Conservation (phyloP, 768 basidiomycete species). For the Hypsizygus marmoreus region DNA sequence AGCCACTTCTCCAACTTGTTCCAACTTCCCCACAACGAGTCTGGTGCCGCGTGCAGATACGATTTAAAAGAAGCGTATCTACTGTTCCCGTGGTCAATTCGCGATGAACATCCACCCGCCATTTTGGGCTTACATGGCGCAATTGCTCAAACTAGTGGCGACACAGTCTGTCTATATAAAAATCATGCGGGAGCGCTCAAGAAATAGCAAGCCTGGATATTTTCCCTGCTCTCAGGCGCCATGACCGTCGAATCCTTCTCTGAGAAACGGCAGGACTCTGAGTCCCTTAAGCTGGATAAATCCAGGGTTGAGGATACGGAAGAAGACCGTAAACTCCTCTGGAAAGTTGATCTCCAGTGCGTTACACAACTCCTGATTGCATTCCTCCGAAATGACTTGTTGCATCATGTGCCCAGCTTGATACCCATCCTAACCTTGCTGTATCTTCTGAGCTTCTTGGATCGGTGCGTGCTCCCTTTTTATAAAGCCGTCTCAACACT, state of each 20-base stretch:
- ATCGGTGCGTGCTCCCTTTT: constrained; percentile 29
- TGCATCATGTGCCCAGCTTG: constrained; percentile 27
- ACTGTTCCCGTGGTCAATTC: too few relatives aligned
- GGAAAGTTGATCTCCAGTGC: constrained; percentile 45
- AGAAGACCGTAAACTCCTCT: constrained; percentile 36
- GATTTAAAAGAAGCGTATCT: too few relatives aligned
- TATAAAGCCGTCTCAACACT: background rate
- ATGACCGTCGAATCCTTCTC: constrained; percentile 3
- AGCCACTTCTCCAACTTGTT: too few relatives aligned
- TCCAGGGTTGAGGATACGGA: constrained; percentile 29
- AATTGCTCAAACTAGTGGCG: constrained; percentile 17
- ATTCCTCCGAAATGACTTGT: background rate
- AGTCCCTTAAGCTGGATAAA: constrained; percentile 21
- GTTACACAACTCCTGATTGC: background rate
- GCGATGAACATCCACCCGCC: constrained; percentile 9
- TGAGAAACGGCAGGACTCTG: constrained; percentile 8
- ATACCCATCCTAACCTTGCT: constrained; percentile 43
- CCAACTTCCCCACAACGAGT: too few relatives aligned
- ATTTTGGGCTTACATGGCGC: constrained; percentile 20
- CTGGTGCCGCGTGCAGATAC: too few relatives aligned
- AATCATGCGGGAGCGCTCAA: too few relatives aligned
- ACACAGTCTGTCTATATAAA: constrained; percentile 7
- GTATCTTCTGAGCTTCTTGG: constrained; percentile 47
- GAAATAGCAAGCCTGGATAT: background rate
- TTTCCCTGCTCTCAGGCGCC: constrained; percentile 4